Conservation (phyloP, 2,329 filamentous ascomycete genomes). For the Escovopsis sp. region DNA sequence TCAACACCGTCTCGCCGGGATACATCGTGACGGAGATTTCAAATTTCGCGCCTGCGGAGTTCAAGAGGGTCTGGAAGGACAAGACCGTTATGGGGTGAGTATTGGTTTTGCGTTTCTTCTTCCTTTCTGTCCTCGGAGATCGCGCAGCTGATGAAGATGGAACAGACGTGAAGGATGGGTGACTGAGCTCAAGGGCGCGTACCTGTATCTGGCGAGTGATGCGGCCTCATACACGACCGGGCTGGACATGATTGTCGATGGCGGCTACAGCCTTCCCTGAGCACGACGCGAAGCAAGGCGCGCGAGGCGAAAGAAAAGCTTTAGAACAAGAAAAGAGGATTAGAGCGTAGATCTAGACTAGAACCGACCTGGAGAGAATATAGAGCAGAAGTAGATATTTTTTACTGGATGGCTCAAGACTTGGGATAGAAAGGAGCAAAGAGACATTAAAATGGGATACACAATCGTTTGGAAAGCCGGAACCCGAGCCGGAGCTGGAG, state of each 20-base stretch:
- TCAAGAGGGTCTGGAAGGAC: conserved; percentile 58
- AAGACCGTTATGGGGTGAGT: conserved; percentile 64
- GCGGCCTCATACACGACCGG: conserved; percentile 73
- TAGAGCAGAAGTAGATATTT: too few species aligned
- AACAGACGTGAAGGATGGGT: conserved; percentile 51
- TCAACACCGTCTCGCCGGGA: conserved; percentile 59
- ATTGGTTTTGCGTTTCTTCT: background rate
- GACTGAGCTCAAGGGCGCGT: conserved; percentile 69
- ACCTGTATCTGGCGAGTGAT: conserved; percentile 68
- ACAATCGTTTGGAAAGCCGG: too few species aligned
- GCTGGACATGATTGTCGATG: conserved; percentile 59
- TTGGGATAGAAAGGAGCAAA: background rate
- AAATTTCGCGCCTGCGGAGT: conserved; percentile 47
- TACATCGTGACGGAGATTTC: conserved; percentile 65
- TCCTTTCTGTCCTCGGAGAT: too few species aligned
- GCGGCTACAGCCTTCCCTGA: conserved; percentile 49
- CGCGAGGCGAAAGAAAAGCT: background rate
- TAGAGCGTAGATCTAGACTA: background rate
- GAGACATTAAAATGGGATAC: too few species aligned
- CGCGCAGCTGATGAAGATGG: conserved; percentile 1
- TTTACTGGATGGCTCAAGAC: background rate
- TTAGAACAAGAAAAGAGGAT: background rate
- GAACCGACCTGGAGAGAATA: background rate
- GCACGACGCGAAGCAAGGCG: background rate
- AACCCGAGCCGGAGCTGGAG: too few species aligned